These are phyloP conservation scores for Gossypium trilobum DNA, from an alignment of 441 rosid genomes.

Conservation along the genomic window DNA sequence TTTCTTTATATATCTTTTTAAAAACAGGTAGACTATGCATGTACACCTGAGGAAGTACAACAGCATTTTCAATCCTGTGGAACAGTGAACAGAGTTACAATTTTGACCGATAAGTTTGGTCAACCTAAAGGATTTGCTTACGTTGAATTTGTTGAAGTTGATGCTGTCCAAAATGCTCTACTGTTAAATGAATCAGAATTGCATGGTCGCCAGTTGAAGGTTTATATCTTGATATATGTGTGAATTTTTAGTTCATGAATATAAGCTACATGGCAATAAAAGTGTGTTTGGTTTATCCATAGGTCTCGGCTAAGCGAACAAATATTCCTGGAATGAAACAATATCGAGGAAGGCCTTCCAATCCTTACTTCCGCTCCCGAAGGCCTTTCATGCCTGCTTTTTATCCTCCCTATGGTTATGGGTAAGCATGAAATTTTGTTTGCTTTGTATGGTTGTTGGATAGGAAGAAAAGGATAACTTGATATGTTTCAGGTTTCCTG, in stretches of 20 bases:
- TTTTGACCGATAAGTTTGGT: conserved; percentile 73
- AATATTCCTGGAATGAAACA: conserved; percentile 70
- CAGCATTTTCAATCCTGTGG: conserved; percentile 84
- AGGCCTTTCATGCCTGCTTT: conserved; percentile 55
- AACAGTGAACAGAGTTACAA: conserved; percentile 66
- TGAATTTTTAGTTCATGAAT: neutral
- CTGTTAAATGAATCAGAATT: conserved; percentile 65
- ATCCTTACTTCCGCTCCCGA: conserved; percentile 40
- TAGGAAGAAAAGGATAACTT: neutral
- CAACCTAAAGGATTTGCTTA: conserved; percentile 83
- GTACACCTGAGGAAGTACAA: conserved; percentile 79
- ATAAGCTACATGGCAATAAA: conserved; percentile 9
- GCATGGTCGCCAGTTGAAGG: conserved; percentile 79
- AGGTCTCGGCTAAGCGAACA: conserved; percentile 74
- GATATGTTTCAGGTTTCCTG: neutral
- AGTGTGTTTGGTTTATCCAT: conserved; percentile 16
- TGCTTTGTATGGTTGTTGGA: neutral
- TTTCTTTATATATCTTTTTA: neutral
- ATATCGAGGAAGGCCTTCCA: conserved; percentile 54
- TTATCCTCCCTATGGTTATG: conserved; percentile 50
- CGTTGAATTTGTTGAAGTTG: conserved; percentile 67
- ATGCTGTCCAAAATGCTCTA: conserved; percentile 65
- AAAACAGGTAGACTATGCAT: conserved; percentile 61
- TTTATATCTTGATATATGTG: conserved; percentile 18
- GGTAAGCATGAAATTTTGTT: conserved; percentile 32